Base-by-base conservation (phyloP, 352 stramenopile genomes). In the Pythium rhizo-oryzae region DNA sequence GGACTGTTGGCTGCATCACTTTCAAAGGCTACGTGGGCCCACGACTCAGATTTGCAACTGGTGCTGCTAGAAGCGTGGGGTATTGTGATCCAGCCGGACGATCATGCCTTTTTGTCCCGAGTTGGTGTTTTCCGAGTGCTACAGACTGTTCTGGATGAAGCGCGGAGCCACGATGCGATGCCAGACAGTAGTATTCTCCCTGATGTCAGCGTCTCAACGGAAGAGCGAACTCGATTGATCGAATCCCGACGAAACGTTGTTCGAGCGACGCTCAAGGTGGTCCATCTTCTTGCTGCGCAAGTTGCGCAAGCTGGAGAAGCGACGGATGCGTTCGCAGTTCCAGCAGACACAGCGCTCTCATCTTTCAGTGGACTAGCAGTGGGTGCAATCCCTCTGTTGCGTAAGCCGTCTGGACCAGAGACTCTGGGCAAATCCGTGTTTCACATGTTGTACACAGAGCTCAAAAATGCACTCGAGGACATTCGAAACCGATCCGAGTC, bases 351-450 rank as follows among this genome's bases (percentile, higher is more conserved):
- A 46, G 76, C 78, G 0, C 25, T 72, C 25, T 69, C 72, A 16
- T 79, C 75, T 9, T 70, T 79, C 33, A 78, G 50, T 35, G 68
- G 77, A 30, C 75, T 87, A 18, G 78, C 74, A 58, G 69, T 93
- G 28, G 80, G 85, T 25, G 78, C 84, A 1, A 95, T 96, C 61
- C 89, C 89, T 13, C 65, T 96, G 23, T 65, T 93, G 46, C 79
- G 88, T 1, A 95, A 96, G 52, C 90, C 90, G 12, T 96, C 87
- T 23, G 90, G 90, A 0, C 88, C 87, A 5, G 90, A 96, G 69
- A 97, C 90, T 28, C 75, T 97, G 1, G 89, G 90, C 19, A 96
- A 97, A 63, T 96, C 89, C 9, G 90, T 97, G 6, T 97, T 97
- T 39, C 85, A 96, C 62, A 97, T 97, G 90, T 65, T 97, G 43